Evolutionary conservation across 164 flowering plant genomes (phyloP), one percentile per base, ranked within the genome.

Genomic region (Brasenia schreberi): DNA sequence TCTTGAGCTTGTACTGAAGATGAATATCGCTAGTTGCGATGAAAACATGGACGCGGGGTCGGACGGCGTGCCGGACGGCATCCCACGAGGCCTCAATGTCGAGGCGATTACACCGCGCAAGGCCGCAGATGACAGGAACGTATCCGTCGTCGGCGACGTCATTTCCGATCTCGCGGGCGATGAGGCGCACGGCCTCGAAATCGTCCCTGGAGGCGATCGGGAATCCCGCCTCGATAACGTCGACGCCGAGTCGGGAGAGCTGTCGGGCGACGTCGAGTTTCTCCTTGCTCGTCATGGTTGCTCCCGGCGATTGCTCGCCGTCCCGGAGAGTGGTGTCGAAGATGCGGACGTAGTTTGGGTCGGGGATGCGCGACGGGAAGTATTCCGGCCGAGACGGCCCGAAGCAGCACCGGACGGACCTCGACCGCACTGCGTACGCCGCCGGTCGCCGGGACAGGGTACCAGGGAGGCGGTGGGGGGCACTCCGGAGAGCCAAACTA

Each of bases 261-360:
- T 90, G 94, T 14, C 90, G 81, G 1, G 97, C 97, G n/a, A 95
- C 79, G 71, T 90, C 94, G 59, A 95, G 79, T 79, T 95, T 95
- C 76, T 95, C 85, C 64, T 89, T 85, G 67, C 84, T 78, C 42
- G 97, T 88, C 82, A 95, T 81, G 62, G 97, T 81, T 72, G 97
- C 99, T 33, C 97, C 99, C 1, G 97, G 99, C n/a, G 97, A 92
- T 69, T 95, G 99, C 67, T 95, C 97, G 27, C 99, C 97, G 61
- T 92, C 99, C 45, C 99, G 96, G 67, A 95, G 94, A 17, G 97
- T 95, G 62, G 99, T 95, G 81, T 95, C 99, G 73, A 95, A 95
- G 62, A 95, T 76, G 63, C 99, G 92, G 18, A 92, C 87, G 62
- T 92, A 95, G 43, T 72, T 64, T 7, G 97, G 96, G 77, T 95